These are phyloP conservation scores for Eremomyces bilateralis DNA, from an alignment of 495 filamentous ascomycete species.

Conservation along the genomic window DNA sequence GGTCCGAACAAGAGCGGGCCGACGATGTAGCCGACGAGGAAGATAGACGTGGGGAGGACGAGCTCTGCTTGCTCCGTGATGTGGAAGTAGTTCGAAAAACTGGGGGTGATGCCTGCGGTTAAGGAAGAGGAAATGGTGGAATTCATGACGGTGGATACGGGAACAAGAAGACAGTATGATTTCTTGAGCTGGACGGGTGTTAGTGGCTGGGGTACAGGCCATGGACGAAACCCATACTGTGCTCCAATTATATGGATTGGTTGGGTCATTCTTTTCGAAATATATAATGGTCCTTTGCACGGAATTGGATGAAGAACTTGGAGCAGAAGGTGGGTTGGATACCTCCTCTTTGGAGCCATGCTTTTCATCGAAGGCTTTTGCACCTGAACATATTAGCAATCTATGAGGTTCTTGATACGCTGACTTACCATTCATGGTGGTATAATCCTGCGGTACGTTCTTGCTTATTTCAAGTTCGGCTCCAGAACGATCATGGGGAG, in stretches of 20 bases:
- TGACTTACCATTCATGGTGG: too few species aligned
- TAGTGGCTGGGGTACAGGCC: too few species aligned
- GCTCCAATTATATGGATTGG: slow-evolving; percentile 36
- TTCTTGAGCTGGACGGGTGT: too few species aligned
- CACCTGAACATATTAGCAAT: too few species aligned
- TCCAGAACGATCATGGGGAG: too few species aligned
- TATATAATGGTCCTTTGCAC: slow-evolving; percentile 27
- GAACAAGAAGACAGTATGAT: slow-evolving; percentile 28
- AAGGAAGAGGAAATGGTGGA: slow-evolving; percentile 51
- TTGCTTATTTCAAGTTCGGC: too few species aligned
- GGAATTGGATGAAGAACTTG: too few species aligned
- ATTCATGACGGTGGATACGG: slow-evolving; percentile 46
- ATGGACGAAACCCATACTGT: slow-evolving; percentile 16
- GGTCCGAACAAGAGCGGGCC: slow-evolving; percentile 48
- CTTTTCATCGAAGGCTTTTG: too few species aligned
- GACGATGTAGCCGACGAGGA: slow-evolving; percentile 45
- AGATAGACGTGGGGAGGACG: slow-evolving; percentile 58
- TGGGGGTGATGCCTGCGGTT: slow-evolving; percentile 37
- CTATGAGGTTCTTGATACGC: too few species aligned
- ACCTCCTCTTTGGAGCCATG: too few species aligned
- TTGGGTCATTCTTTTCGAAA: slow-evolving; percentile 27
- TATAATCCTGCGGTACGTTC: too few species aligned
- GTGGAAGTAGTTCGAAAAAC: slow-evolving; percentile 34
- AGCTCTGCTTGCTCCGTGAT: slow-evolving; percentile 32
- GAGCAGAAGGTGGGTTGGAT: too few species aligned